Evolutionary conservation across 2,329 filamentous ascomycete species (phyloP), one percentile per base, ranked within the genome.

Genomic region (Torrubiella hemipterigena): DNA sequence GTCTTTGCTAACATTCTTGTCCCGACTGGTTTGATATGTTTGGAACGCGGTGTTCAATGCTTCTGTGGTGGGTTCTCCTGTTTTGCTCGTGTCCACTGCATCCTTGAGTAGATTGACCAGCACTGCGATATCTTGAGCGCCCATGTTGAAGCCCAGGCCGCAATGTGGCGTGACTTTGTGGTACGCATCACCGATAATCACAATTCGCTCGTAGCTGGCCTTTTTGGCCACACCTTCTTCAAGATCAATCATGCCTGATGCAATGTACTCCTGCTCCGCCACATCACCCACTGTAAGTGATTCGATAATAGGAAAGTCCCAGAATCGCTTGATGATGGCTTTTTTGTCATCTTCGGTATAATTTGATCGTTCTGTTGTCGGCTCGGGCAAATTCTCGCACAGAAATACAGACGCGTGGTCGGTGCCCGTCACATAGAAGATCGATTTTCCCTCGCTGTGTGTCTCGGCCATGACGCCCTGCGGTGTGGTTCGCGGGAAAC

Each of bases 131-230:
- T 49, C 45, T 25, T 49, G 44, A 7, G 52, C 39, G 4, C 43
- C 50, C 24, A 42, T 45, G 32, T 52, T 51, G 24, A 45, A 43
- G 4, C 50, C 49, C 5, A 45, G 40, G 1, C 47, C 50, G 2
- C 46, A 32, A 24, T 50, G 46, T 0, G 51, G 46, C 2, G 49
- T 49, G 32, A 49, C 46, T 30, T 54, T 53, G 33, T 51, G 47
- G 16, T 32, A 42, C 3, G 51, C 37, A 28, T 56, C 52, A 2
- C 52, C 51, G 1, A 38, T 42, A 2, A 55, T 44, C 5, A 49
- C 48, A 8, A 52, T 39, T 3, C 48, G 47, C 5, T 42, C 43
- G 16, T 28, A 27, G 16, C 38, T 43, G 48, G 48, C 52, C 15
- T 45, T 38, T 13, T 40, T 15, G 4, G 45, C 29, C 4, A 51